Base-by-base conservation (phyloP, 768 basidiomycete species). In the Xerocomellus amylosporus region DNA sequence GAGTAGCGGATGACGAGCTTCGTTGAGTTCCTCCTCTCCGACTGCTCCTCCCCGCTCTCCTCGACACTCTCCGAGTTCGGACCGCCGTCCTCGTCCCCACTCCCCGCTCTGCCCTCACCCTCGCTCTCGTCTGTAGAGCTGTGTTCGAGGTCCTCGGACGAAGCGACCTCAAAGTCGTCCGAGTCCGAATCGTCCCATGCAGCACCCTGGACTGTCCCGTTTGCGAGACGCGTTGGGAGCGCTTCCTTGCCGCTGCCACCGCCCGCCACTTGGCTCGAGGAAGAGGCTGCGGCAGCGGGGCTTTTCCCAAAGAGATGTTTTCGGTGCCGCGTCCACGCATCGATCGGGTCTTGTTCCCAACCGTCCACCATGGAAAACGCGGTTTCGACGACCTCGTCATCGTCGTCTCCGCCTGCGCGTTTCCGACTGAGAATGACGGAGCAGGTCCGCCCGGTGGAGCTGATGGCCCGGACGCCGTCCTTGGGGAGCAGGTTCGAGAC, bases 361-460 rank as follows among this genome's bases (percentile, higher is more conserved):
- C 80, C 82, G 57, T 91, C 89, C 5, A 91, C 77, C 79, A 89
- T 83, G 30, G 79, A 77, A 63, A 91, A 87, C 63, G 83, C 82
- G 1, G 82, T 82, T 66, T 88, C 87, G 42, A 81, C 73, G 0
- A 77, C 77, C 8, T 75, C 79, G 2, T 74, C 72, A 8, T 74
- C 78, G 0, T 19, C 72, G 0, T 17, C 54, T 1, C 26, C 39
- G 5, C 45, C 48, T 22, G 33, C 51, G 9, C 31, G 19, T 14
- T 74, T 77, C 43, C 79, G 67, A 24, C 73, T 74, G 56, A 88
- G 59, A 43, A 83, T 74, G 33, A 90, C 78, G 1, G 84, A 80
- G 60, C 85, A 88, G 34, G 82, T 87, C 40, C 86, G 73, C 5
- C 88, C 90, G 8, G 80, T 82, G 14, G 83, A 85, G 22, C 81